phyloP scores from a whole-genome alignment of 208 protist genomes.

The Phytomonas sp. region DNA sequence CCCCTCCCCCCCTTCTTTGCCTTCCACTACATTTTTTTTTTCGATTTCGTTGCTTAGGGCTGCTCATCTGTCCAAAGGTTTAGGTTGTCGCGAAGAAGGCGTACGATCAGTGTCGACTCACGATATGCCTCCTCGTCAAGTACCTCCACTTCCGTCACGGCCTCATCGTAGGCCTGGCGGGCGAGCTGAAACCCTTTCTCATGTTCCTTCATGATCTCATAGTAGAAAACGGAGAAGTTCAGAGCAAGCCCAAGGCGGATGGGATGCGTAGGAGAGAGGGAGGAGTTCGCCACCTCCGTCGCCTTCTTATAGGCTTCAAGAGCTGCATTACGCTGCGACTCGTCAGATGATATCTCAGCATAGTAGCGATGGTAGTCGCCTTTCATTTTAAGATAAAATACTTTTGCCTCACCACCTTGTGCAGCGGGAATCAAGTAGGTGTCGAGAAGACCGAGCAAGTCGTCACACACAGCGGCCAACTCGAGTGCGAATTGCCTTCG shows the following conservation, averaged over 20 bases:
- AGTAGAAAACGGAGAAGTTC: slow-evolving; percentile 99
- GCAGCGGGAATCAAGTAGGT: slow-evolving; percentile 95
- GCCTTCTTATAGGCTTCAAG: slow-evolving; percentile 88
- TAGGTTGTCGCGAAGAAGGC: slow-evolving; percentile 98
- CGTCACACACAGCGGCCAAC: slow-evolving; percentile 96
- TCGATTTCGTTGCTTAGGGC: slow-evolving; percentile 15
- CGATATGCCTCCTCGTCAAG: slow-evolving; percentile 98
- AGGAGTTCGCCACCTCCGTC: slow-evolving; percentile 78
- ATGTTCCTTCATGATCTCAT: slow-evolving; percentile 98
- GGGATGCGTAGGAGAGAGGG: slow-evolving; percentile 94
- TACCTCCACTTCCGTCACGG: slow-evolving; percentile 95
- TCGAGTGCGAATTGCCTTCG: slow-evolving; percentile 95
- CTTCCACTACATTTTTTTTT: background rate
- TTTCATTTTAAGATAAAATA: slow-evolving; percentile 96
- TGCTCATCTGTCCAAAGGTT: slow-evolving; percentile 97
- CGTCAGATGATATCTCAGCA: slow-evolving; percentile 94
- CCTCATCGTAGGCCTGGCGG: slow-evolving; percentile 93
- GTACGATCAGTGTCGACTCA: slow-evolving; percentile 98
- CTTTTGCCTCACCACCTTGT: slow-evolving; percentile 85
- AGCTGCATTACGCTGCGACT: slow-evolving; percentile 71
- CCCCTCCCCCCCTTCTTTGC: background rate
- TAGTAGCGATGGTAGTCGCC: slow-evolving; percentile 97
- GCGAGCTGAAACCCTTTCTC: slow-evolving; percentile 92
- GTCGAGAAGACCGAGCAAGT: slow-evolving; percentile 95
- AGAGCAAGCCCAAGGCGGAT: slow-evolving; percentile 99